These are phyloP conservation scores for Candida tallmaniae DNA, from an alignment of 805 yeast species.

Conservation along the genomic window DNA sequence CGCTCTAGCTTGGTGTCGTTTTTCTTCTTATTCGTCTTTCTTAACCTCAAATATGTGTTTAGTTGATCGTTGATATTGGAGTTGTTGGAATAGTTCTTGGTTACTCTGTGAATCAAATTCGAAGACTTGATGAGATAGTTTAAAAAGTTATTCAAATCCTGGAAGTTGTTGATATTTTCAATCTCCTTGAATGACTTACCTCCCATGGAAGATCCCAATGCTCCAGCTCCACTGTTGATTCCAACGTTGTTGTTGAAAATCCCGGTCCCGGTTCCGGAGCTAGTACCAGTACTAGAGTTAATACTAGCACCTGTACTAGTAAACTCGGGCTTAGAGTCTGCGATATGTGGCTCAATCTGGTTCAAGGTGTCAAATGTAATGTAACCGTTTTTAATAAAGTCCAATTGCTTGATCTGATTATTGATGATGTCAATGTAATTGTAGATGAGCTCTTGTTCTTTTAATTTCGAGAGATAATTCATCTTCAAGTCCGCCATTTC, in stretches of 20 bases:
- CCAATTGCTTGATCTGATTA: constrained; percentile 40
- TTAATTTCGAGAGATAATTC: constrained; percentile 31
- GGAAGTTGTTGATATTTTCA: constrained; percentile 34
- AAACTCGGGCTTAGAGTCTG: no score
- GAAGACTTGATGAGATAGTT: constrained; percentile 34
- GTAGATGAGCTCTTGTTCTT: constrained; percentile 39
- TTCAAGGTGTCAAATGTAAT: constrained; percentile 39
- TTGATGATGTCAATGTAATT: constrained; percentile 40
- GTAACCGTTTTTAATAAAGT: constrained; percentile 41
- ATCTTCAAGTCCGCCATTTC: constrained; percentile 24
- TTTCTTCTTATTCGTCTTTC: constrained; percentile 8
- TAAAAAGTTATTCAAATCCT: constrained; percentile 37
- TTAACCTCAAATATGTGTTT: constrained; percentile 16
- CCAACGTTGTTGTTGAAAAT: background rate
- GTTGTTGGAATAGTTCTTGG: constrained; percentile 20
- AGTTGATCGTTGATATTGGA: constrained; percentile 22
- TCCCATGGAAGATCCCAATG: background rate
- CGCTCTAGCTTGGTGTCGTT: background rate
- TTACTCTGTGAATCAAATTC: constrained; percentile 35
- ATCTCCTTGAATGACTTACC: constrained; percentile 11
- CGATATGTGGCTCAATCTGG: constrained; percentile 8
- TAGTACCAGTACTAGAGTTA: background rate
- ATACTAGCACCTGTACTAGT: no score
- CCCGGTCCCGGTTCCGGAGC: background rate
- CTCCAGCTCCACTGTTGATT: background rate